Evolutionary conservation across 225 moss, liverwort and hornwort species (phyloP), one percentile per base, ranked within the genome.

Genomic region (Antitrichia curtipendula): DNA sequence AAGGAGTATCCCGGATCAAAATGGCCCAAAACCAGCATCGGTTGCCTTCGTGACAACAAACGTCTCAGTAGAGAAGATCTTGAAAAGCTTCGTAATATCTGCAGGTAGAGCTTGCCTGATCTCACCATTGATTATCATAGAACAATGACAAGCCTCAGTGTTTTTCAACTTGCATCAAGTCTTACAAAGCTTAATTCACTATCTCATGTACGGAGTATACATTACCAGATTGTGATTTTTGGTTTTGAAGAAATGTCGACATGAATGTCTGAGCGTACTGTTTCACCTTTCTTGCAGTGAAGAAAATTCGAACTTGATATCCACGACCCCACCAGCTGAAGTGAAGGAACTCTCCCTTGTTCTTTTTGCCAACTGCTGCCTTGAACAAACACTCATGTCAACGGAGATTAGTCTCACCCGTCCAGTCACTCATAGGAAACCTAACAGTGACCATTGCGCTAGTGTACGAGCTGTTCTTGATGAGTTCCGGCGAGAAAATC

Each of bases 1-100:
- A 80, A 77, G 84, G 98, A 98, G 77, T 95, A 92, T 83, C 95
- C 98, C 6, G 98, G 98, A 89, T 98, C 98, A 54, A 98, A 93
- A 88, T 98, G 98, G 98, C 98, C 98, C 25, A 98, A 98, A 90
- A 95, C 94, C 22, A 97, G 95, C 91, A 69, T 98, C 59, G 98
- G 91, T 61, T 98, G 98, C 88, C 91, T 98, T 88, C 90, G 87
- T 45, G 98, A 98, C 80, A 89, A 94, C 40, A 92, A 91, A 85
- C 93, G 93, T 47, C 95, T 98, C 19, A 95, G 87, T 78, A 88
- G 93, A 88, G 87, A 87, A 85, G 91, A 97, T 88, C 94, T 98
- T 47, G 74, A 83, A 65, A 95, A 63, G 78, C 95, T 98, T 34
- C 93, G 91, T 69, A 70, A 79, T 49, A 95, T 98, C 34, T 97